phyloP scores from a whole-genome alignment of 75 land plant genomes.

The Chamaecyparis obtusa region DNA sequence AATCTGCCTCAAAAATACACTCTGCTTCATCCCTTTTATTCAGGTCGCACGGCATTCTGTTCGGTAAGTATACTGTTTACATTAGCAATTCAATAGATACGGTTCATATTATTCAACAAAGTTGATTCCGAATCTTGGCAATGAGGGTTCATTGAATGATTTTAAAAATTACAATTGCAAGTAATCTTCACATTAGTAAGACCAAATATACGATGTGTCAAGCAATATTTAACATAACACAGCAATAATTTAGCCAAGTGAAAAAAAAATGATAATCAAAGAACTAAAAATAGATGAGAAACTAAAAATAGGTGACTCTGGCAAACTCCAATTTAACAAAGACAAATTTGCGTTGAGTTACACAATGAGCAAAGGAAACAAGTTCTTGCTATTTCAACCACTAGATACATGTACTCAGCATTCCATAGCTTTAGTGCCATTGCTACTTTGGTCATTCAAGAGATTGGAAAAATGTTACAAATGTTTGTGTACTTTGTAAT shows the following conservation, averaged over 20 bases:
- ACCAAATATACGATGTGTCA: neutral
- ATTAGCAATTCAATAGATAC: too few species aligned
- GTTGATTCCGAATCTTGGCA: too few species aligned
- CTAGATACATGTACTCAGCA: neutral
- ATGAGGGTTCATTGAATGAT: too few species aligned
- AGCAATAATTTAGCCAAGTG: neutral
- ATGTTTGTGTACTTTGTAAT: neutral
- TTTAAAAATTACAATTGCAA: too few species aligned
- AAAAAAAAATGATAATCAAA: neutral
- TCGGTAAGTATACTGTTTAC: too few species aligned
- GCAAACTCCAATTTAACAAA: neutral
- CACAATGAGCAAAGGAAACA: neutral
- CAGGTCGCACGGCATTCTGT: too few species aligned
- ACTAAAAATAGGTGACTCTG: neutral
- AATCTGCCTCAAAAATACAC: too few species aligned
- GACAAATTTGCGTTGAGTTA: neutral
- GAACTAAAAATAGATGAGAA: neutral
- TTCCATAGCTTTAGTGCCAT: neutral
- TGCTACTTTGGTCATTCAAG: neutral
- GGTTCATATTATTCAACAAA: too few species aligned
- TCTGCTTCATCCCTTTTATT: too few species aligned
- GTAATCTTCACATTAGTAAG: neutral
- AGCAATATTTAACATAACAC: neutral
- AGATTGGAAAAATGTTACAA: neutral
- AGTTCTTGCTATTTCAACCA: neutral